phyloP scores from a whole-genome alignment of 1,284 basidiomycete species.

The Cryptococcus sp. region DNA sequence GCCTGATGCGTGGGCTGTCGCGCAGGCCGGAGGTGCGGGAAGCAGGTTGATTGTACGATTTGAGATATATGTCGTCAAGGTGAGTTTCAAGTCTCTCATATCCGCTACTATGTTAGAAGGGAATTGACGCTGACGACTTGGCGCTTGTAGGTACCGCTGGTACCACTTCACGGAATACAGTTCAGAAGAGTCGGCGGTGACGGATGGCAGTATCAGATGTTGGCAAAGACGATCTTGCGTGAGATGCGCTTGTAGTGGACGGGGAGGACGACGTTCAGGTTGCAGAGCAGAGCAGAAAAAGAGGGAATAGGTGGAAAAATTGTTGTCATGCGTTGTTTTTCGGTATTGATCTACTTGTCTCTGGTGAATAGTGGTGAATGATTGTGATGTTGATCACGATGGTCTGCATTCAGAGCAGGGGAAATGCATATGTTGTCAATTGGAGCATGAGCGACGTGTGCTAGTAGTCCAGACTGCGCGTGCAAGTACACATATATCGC shows the following conservation, averaged over 20 bases:
- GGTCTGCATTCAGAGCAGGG: too few species aligned
- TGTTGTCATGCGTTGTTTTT: too few species aligned
- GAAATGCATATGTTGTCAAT: too few species aligned
- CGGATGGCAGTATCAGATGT: constrained; percentile 96
- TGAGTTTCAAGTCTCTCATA: constrained; percentile 53
- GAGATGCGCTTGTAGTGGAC: constrained; percentile 79
- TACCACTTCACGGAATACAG: constrained; percentile 93
- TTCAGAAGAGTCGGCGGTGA: constrained; percentile 90
- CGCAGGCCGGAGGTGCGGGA: constrained; percentile 56
- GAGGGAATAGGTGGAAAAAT: not conserved
- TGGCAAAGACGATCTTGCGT: constrained; percentile 88
- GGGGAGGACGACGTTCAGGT: not conserved
- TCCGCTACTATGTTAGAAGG: not conserved
- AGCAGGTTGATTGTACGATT: constrained; percentile 81
- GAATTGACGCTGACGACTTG: constrained; percentile 2
- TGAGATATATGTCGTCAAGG: constrained; percentile 93
- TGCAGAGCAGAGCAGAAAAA: not conserved
- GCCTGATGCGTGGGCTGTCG: constrained; percentile 66
- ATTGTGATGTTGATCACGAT: too few species aligned
- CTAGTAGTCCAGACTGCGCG: too few species aligned
- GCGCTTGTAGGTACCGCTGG: constrained; percentile 74
- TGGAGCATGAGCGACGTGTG: too few species aligned
- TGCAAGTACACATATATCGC: too few species aligned
- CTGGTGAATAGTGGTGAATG: too few species aligned
- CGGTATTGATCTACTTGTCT: too few species aligned